Evolutionary conservation across 108 stramenopile species (phyloP).

Genomic region (Cyclostephanos tholiformis): DNA sequence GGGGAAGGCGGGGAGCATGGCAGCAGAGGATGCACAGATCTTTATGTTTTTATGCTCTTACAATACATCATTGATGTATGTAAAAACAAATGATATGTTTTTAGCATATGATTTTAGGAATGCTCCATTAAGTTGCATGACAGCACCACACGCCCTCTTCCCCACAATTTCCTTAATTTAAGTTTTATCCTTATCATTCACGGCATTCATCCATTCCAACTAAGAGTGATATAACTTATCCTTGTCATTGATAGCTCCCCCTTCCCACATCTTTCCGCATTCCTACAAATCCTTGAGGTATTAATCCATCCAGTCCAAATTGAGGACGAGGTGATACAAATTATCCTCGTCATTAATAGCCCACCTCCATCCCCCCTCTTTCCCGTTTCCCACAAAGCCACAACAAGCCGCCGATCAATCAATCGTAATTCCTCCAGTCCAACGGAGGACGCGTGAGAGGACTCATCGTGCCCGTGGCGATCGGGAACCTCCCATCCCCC

Average conservation of each 20-base stretch:
- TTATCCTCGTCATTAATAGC: background rate
- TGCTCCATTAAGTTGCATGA: no score
- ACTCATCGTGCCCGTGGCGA: slow-evolving; percentile 40
- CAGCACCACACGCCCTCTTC: no score
- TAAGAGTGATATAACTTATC: background rate
- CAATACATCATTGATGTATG: no score
- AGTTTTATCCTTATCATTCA: no score
- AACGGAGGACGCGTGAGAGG: slow-evolving; percentile 37
- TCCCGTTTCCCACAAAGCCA: background rate
- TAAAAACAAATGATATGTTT: no score
- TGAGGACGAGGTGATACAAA: background rate
- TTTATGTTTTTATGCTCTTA: no score
- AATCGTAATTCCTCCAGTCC: slow-evolving; percentile 50
- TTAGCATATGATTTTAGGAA: no score
- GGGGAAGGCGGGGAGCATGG: no score
- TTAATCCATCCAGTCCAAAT: no score
- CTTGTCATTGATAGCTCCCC: background rate
- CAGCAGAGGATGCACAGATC: no score
- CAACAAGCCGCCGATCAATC: background rate
- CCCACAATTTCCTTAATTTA: no score
- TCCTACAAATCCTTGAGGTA: no score
- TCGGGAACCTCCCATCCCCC: slow-evolving; percentile 32
- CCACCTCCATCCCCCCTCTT: background rate
- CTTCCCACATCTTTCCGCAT: background rate
- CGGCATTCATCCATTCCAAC: background rate